A percentile compares a stretch with the other conserved stretches of the same genome.
Evolutionary conservation across 345 rosid genomes (phyloP).

Genomic region (Cardamine occulta): DNA sequence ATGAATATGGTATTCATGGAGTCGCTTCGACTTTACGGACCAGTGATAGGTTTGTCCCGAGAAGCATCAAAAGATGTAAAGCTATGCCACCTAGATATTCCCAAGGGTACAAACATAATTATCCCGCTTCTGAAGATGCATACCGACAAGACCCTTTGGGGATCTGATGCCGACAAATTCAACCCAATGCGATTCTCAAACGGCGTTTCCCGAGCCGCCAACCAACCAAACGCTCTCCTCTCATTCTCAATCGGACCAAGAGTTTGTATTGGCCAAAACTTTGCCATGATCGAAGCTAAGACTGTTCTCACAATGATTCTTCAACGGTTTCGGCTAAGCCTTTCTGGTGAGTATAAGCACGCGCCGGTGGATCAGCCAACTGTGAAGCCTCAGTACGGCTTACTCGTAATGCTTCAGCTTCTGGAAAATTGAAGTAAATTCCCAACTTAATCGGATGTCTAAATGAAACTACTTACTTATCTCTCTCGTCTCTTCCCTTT

Average conservation of each 20-base stretch:
- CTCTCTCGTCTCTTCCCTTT: background rate
- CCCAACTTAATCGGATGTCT: background rate
- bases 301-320: constrained; percentile 47
- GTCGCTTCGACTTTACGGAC: constrained; percentile 57
- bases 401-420: constrained; percentile 45
- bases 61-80: constrained; percentile 46
- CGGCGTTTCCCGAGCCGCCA: constrained; percentile 47
- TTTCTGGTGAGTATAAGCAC: constrained; percentile 49
- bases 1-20: constrained; percentile 62
- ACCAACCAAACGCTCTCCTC: constrained; percentile 51
- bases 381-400: constrained; percentile 44
- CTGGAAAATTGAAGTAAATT: constrained; percentile 2
- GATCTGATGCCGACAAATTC: constrained; percentile 60
- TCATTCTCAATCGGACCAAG: constrained; percentile 58
- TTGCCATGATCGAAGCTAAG: constrained; percentile 52
- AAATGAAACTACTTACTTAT: background rate
- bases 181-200: constrained; percentile 52
- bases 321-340: constrained; percentile 39
- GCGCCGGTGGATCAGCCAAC: constrained; percentile 39
- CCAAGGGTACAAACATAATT: constrained; percentile 46
- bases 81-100: constrained; percentile 54
- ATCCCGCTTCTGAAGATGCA: constrained; percentile 47
- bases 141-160: constrained; percentile 55
- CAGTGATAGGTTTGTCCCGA: constrained; percentile 39
- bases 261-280: constrained; percentile 60